Base-by-base conservation (phyloP, 192 early-diverging fungal species). In the Umbelopsis ramanniana region DNA sequence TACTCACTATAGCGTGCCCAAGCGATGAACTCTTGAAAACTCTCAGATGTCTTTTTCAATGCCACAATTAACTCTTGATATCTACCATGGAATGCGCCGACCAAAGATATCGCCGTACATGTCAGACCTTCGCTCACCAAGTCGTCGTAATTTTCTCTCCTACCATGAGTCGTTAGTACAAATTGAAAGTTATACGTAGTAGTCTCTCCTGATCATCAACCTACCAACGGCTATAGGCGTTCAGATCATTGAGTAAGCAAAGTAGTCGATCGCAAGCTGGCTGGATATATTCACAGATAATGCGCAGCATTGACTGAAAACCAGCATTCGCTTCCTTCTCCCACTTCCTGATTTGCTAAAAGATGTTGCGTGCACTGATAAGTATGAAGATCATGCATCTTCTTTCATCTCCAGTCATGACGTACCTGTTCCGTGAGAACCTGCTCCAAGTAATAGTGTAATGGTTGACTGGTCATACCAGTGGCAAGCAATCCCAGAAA, bases 271-370 rank as follows among this genome's bases (percentile, higher is more conserved):
- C 67, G 46, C 52, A 69, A 8, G 74, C 54, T 33, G 74, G 74
- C 53, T 70, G 74, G 6, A 75, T 38, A 50, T 69, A 75, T 54
- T 75, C 68, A 35, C 45, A 50, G n/a, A 75, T 66, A 33, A 75
- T 69, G 19, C 60, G 38, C 15, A 60, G 69, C 52, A 75, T 70
- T 3, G 53, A 33, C 15, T 57, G 24, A 37, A 69, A 75, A 10
- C 74, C 67, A 37, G 43, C 40, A 24, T 52, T 47, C 9, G 74
- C 67, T 21, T 70, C 38, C 8, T 55, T 47, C 57, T 75, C 74
- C 74, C 74, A 75, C 69, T 70, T 68, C 50, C 48, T 70, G 12
- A 63, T 54, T 48, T 70, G 52, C 68, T 71, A 45, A 37, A 22
- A 0, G 2, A 57, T n/a, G 14, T 4, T 22, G 43, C 21, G 12